These are phyloP conservation scores for Xylaria scruposa DNA, from an alignment of 495 filamentous ascomycete species.

Conservation along the genomic window DNA sequence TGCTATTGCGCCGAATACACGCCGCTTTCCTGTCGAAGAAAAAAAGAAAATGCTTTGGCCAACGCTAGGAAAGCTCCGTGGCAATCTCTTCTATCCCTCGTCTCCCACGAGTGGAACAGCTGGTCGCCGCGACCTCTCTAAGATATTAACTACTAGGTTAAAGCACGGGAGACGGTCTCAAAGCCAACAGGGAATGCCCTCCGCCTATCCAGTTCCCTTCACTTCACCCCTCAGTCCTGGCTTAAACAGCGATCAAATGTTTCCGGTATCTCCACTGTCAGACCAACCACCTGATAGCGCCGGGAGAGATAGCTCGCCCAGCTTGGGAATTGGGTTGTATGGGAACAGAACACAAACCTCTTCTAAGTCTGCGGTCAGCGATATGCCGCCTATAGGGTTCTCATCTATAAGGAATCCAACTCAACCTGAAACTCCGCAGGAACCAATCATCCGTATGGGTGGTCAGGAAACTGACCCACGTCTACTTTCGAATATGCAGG, in stretches of 20 bases:
- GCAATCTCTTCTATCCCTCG: neutral
- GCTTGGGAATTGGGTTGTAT: neutral
- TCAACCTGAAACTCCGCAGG: constrained; percentile 21
- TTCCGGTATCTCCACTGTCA: constrained; percentile 16
- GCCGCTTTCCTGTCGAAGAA: constrained; percentile 12
- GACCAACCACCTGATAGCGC: neutral
- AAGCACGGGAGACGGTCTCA: constrained; percentile 5
- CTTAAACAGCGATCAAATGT: neutral
- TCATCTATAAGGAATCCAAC: constrained; percentile 29
- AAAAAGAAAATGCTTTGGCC: neutral
- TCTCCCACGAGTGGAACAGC: neutral
- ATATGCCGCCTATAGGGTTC: neutral
- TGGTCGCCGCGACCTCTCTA: neutral
- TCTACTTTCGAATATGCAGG: neutral
- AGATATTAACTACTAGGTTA: constrained; percentile 8
- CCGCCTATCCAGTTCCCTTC: neutral
- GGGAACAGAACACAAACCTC: neutral
- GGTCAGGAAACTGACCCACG: neutral
- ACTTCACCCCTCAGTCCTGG: constrained; percentile 13
- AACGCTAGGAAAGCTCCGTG: neutral
- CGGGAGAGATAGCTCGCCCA: neutral
- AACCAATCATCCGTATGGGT: constrained; percentile 30
- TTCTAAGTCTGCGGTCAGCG: neutral
- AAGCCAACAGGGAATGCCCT: neutral
- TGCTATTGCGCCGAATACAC: neutral